These are phyloP conservation scores for Aspergillus amoenus DNA, from an alignment of 2,329 filamentous ascomycete species.

Conservation along the genomic window DNA sequence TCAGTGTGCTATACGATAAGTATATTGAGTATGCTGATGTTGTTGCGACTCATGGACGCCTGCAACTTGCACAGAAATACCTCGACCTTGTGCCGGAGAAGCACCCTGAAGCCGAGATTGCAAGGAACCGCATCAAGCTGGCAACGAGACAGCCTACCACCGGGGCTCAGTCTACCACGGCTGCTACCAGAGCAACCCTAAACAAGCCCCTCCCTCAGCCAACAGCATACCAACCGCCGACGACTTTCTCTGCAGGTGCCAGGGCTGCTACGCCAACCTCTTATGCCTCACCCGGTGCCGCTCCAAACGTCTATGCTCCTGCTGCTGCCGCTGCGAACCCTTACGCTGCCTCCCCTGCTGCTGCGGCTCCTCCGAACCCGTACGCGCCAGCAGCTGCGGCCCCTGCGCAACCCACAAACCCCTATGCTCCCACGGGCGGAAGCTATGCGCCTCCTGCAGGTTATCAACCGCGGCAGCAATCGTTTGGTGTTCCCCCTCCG, in stretches of 20 bases:
- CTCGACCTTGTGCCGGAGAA: conserved; percentile 78
- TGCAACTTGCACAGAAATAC: conserved; percentile 86
- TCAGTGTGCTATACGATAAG: conserved; percentile 84
- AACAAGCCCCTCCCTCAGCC: conserved; percentile 41
- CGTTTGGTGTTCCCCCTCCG: conserved; percentile 49
- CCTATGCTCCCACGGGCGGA: conserved; percentile 31
- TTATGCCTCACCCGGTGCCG: conserved; percentile 48
- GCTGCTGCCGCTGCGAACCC: conserved; percentile 24
- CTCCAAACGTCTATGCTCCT: conserved; percentile 53
- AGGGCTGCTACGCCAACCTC: conserved; percentile 44
- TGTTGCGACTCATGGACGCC: conserved; percentile 82
- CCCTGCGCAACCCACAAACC: conserved; percentile 20
- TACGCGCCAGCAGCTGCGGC: conserved; percentile 31
- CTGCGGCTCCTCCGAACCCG: conserved; percentile 30
- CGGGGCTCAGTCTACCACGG: conserved; percentile 41
- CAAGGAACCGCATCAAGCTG: conserved; percentile 78
- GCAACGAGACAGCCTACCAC: conserved; percentile 67
- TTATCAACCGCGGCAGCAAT: conserved; percentile 57
- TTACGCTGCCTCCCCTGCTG: conserved; percentile 31
- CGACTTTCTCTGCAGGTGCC: conserved; percentile 31
- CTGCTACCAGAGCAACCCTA: conserved; percentile 41
- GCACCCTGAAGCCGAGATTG: conserved; percentile 84
- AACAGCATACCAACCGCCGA: conserved; percentile 38
- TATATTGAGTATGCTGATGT: conserved; percentile 98
- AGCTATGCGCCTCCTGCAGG: conserved; percentile 44